Base-by-base conservation (phyloP, 2,329 filamentous ascomycete genomes). In the Trichophyton rubrum region DNA sequence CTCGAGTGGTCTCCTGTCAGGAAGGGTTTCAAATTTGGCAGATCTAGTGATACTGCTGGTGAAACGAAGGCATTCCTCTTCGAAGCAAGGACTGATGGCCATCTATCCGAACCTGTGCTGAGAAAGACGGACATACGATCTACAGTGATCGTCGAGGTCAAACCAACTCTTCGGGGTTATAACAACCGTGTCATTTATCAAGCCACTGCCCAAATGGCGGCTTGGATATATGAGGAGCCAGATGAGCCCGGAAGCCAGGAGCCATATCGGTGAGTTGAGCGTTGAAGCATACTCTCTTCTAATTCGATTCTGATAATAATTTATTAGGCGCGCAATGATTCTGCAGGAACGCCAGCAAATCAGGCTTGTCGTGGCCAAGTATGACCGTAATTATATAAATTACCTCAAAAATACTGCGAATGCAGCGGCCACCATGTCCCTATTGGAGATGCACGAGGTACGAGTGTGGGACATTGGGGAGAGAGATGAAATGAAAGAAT, bases 181-280 rank as follows among this genome's bases (percentile, higher is more conserved):
- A 56, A 17, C 9, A 35, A 56, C 11, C 20, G 27, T 9, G 30
- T 56, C n/a, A 27, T 27, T 11, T 56, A 56, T 13, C 53, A 56
- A 56, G 53, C 20, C 20, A 55, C 22, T 15, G 59, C 59, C 17
- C 45, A 60, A 30, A 60, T 60, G 47, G 59, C 45, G 2, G 59
- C 59, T 38, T 60, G 59, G 59, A 60, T 60, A 58, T 58, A 43
- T 45, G 8, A 17, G 8, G 56, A 58, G 13, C 56, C 56, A 9
- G 56, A 58, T 38, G n/a, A 43, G 35, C 9, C 22, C 1, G n/a
- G 15, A 8, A 17, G 8, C 17, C 33, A n/a, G 17, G 11, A 11
- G 22, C 35, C 33, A 17, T 57, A 57, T 38, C 24, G 55, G 55
- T 57, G 9, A 57, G 55, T n/a, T 22, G 1, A 13, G 9, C 2